Evolutionary conservation across 352 stramenopile genomes (phyloP).

Genomic region (Phytophthora nicotianae): DNA sequence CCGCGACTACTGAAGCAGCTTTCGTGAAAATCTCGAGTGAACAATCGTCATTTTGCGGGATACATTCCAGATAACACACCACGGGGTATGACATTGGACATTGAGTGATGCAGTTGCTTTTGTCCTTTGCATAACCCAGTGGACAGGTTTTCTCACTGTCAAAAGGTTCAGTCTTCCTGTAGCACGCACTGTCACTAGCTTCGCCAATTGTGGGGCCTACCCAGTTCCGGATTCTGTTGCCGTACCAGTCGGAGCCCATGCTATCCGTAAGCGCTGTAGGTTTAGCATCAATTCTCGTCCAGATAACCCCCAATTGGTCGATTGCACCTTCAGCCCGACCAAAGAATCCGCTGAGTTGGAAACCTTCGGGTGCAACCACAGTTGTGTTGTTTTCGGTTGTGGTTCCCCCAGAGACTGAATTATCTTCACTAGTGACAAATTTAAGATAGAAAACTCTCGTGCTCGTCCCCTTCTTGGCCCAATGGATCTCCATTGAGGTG

Average conservation of each 20-base stretch:
- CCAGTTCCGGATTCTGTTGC: slow-evolving; percentile 21
- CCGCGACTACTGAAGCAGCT: background rate
- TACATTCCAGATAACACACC: background rate
- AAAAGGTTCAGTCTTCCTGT: slow-evolving; percentile 15
- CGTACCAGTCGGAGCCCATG: slow-evolving; percentile 18
- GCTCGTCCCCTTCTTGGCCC: slow-evolving; percentile 15
- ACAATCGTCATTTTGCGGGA: slow-evolving; percentile 18
- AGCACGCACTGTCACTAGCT: slow-evolving; percentile 21
- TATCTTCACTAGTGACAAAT: slow-evolving; percentile 11
- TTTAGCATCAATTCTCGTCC: slow-evolving; percentile 24
- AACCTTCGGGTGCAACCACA: slow-evolving; percentile 17
- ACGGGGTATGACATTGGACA: slow-evolving; percentile 25
- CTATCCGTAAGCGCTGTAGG: slow-evolving; percentile 4
- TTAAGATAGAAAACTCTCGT: slow-evolving; percentile 15
- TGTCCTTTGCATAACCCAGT: slow-evolving; percentile 10
- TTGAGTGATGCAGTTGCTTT: slow-evolving; percentile 13
- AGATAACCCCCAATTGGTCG: slow-evolving; percentile 28
- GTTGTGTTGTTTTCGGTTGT: slow-evolving; percentile 10
- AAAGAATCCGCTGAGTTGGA: slow-evolving; percentile 31
- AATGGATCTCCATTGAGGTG: slow-evolving; percentile 24
- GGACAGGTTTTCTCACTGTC: slow-evolving; percentile 10
- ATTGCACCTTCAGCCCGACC: slow-evolving; percentile 16
- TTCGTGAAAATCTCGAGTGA: slow-evolving; percentile 31
- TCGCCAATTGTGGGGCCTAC: slow-evolving; percentile 12
- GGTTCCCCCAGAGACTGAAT: slow-evolving; percentile 12